A percentile compares a stretch with the other conserved stretches of the same genome.
phyloP scores from a whole-genome alignment of 495 filamentous ascomycete genomes.

The Penicillium malachiteum region DNA sequence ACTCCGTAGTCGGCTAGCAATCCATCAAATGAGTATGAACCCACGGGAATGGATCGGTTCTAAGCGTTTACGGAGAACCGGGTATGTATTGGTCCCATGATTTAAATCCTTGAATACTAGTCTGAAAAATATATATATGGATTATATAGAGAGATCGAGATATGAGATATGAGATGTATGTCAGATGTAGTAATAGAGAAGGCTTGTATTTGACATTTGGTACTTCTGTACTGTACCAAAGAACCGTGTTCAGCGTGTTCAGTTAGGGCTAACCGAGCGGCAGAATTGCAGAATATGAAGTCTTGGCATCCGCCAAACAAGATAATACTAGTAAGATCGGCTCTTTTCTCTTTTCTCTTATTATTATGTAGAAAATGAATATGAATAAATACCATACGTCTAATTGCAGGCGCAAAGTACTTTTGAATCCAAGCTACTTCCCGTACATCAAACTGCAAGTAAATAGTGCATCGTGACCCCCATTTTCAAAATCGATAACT shows the following conservation, averaged over 20 bases:
- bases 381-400: too few species aligned
- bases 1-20: constrained; percentile 11
- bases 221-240: not conserved
- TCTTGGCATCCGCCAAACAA: not conserved
- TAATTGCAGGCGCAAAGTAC: not conserved
- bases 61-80: constrained; percentile 15
- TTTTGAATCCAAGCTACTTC: not conserved
- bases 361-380: not conserved
- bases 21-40: constrained; percentile 25
- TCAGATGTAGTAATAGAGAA: too few species aligned
- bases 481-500: not conserved
- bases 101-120: too few species aligned
- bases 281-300: not conserved
- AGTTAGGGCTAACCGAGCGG: constrained; percentile 5
- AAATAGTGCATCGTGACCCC: too few species aligned
- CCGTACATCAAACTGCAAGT: too few species aligned
- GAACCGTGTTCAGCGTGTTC: not conserved
- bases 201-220: not conserved
- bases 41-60: constrained; percentile 36
- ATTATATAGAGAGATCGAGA: too few species aligned
- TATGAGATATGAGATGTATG: too few species aligned
- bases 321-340: constrained; percentile 4
- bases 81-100: constrained; percentile 12
- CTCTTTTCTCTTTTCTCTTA: not conserved
- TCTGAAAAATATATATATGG: too few species aligned